A percentile compares a stretch with the other conserved stretches of the same genome.
Evolutionary conservation across 2,329 filamentous ascomycete genomes (phyloP).

Genomic region (Orbilia blumenaviensis): DNA sequence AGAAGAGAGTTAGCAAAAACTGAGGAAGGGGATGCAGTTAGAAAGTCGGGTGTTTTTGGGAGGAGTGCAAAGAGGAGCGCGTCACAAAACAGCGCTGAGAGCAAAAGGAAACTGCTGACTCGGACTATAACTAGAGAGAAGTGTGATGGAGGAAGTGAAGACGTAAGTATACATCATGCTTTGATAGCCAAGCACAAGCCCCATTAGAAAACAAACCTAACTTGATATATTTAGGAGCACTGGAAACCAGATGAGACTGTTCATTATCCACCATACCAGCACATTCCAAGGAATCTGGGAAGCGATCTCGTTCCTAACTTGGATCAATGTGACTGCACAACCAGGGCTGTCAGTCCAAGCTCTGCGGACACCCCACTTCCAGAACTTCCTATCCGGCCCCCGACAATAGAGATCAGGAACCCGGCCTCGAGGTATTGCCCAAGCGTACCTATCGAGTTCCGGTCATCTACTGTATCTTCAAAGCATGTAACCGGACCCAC

Average conservation of each 20-base stretch:
- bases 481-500: constrained; percentile 22
- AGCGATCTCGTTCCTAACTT: background rate
- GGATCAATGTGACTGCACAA: constrained; percentile 20
- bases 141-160: constrained; percentile 14
- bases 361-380: constrained; percentile 45
- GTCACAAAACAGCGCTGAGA: constrained; percentile 46
- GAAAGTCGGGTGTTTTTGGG: constrained; percentile 18
- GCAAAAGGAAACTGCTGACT: constrained; percentile 24
- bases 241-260: constrained; percentile 42
- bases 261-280: constrained; percentile 48
- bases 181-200: no score
- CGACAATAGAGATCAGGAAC: constrained; percentile 35
- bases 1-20: constrained; percentile 1
- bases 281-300: constrained; percentile 37
- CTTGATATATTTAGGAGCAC: constrained; percentile 5
- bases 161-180: constrained; percentile 28
- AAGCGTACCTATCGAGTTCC: constrained; percentile 42
- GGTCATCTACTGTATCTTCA: background rate
- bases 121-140: constrained; percentile 32
- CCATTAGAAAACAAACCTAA: no score
- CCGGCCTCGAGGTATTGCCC: constrained; percentile 34
- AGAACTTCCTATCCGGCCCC: constrained; percentile 39
- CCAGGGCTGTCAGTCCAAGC: constrained; percentile 43
- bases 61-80: constrained; percentile 22
- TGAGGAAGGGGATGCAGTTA: background rate